These are phyloP conservation scores for Pseudogymnoascus sp. DNA, from an alignment of 2,329 filamentous ascomycete species.

Conservation along the genomic window DNA sequence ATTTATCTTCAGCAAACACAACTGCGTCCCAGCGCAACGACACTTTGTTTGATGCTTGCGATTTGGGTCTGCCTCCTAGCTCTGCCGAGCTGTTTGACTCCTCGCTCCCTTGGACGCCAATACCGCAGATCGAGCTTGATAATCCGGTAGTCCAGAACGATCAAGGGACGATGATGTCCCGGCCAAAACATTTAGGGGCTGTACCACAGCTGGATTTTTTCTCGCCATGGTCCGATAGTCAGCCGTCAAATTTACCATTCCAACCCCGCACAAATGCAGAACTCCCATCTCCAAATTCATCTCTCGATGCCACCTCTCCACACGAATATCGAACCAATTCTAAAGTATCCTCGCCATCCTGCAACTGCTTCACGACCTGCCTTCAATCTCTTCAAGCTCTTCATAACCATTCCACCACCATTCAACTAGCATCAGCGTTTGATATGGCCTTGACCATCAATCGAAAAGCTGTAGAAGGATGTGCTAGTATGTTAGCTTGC, in stretches of 20 bases:
- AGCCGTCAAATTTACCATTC: background rate
- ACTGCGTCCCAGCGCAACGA: background rate
- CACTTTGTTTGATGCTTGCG: background rate
- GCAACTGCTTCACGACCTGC: constrained; percentile 41
- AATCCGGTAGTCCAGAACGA: background rate
- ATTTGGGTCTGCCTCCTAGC: background rate
- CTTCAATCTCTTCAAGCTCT: constrained; percentile 41
- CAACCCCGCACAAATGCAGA: background rate
- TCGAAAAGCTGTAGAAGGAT: constrained; percentile 42
- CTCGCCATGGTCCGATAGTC: background rate
- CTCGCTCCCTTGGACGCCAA: constrained; percentile 5
- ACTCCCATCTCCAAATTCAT: background rate
- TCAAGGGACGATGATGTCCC: background rate
- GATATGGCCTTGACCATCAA: constrained; percentile 40
- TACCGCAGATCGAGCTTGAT: background rate
- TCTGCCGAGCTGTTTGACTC: constrained; percentile 16
- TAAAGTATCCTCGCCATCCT: constrained; percentile 22
- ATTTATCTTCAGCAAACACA: constrained; percentile 2
- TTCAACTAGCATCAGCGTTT: constrained; percentile 34
- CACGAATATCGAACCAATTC: background rate
- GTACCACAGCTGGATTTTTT: background rate
- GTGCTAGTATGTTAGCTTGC: constrained; percentile 41
- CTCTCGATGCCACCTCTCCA: background rate
- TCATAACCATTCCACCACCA: constrained; percentile 36
- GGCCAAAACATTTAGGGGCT: background rate